Evolutionary conservation across 73 alveolate genomes (phyloP).

Genomic region (Durusdinium trenchii): DNA sequence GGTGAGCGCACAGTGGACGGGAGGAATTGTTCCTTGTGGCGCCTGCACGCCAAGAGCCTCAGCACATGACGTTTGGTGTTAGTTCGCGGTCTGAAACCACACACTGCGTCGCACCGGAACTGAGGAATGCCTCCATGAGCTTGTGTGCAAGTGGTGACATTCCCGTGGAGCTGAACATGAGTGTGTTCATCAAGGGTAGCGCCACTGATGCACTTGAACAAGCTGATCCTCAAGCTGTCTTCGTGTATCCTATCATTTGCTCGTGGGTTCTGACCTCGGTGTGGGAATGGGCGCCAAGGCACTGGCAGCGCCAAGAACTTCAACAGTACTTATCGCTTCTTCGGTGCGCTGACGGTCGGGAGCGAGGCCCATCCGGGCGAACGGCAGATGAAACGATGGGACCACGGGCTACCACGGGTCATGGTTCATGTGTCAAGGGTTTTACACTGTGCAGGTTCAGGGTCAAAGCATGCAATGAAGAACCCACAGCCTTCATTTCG

Average conservation of each 20-base stretch:
- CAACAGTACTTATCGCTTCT: conserved; percentile 57
- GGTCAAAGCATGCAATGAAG: no score
- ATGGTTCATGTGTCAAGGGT: neutral
- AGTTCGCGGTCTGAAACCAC: neutral
- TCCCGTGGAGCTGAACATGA: conserved; percentile 54
- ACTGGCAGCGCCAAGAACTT: neutral
- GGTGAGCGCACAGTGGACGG: conserved; percentile 71
- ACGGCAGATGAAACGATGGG: neutral
- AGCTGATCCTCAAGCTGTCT: neutral
- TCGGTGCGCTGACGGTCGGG: conserved; percentile 44
- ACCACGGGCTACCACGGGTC: no score
- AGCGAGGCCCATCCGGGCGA: conserved; percentile 2
- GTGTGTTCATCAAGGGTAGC: neutral
- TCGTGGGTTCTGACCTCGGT: neutral
- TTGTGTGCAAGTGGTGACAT: conserved; percentile 53
- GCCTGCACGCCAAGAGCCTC: neutral
- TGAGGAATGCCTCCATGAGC: neutral
- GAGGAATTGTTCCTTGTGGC: conserved; percentile 51
- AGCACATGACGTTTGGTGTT: conserved; percentile 19
- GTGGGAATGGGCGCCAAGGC: neutral
- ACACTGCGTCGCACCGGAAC: neutral
- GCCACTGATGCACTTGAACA: neutral
- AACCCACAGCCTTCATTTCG: no score
- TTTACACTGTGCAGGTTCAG: neutral
- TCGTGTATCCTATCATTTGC: neutral